Evolutionary conservation across 1,139 yeast genomes (phyloP).

Genomic region (Yamadazyma atlantica): DNA sequence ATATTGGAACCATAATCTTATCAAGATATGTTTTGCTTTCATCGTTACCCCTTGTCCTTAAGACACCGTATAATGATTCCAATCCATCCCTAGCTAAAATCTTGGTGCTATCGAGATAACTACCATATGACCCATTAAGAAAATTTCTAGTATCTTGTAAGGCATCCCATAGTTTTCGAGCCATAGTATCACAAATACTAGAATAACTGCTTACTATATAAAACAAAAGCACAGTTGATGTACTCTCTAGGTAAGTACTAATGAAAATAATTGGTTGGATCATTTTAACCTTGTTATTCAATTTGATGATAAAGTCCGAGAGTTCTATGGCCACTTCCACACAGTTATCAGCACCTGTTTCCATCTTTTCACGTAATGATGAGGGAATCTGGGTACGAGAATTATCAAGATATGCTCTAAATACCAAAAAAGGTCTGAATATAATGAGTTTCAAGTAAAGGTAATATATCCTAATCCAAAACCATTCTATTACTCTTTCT

Average conservation of each 20-base stretch:
- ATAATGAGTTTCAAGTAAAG: slow-evolving; percentile 12
- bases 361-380: slow-evolving; percentile 8
- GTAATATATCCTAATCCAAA: slow-evolving; percentile 15
- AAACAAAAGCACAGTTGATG: slow-evolving; percentile 14
- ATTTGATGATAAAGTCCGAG: slow-evolving; percentile 10
- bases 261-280: slow-evolving; percentile 14
- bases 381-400: slow-evolving; percentile 6
- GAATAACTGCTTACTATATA: slow-evolving; percentile 10
- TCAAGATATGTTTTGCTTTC: slow-evolving; percentile 10
- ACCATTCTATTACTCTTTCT: slow-evolving; percentile 12
- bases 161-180: slow-evolving; percentile 12
- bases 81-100: slow-evolving; percentile 13
- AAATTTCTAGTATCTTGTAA: slow-evolving; percentile 12
- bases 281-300: slow-evolving; percentile 12
- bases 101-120: slow-evolving; percentile 12
- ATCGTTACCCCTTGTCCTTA: slow-evolving; percentile 5
- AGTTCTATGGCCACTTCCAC: slow-evolving; percentile 12
- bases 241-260: slow-evolving; percentile 14
- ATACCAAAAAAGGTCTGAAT: slow-evolving; percentile 13
- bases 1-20: slow-evolving; percentile 10
- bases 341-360: slow-evolving; percentile 12
- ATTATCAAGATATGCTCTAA: slow-evolving; percentile 10
- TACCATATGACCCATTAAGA: slow-evolving; percentile 14
- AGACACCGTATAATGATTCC: slow-evolving; percentile 9
- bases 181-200: slow-evolving; percentile 10